phyloP scores from a whole-genome alignment of 306 rosid species.

The Chamaecrista fasciculata region DNA sequence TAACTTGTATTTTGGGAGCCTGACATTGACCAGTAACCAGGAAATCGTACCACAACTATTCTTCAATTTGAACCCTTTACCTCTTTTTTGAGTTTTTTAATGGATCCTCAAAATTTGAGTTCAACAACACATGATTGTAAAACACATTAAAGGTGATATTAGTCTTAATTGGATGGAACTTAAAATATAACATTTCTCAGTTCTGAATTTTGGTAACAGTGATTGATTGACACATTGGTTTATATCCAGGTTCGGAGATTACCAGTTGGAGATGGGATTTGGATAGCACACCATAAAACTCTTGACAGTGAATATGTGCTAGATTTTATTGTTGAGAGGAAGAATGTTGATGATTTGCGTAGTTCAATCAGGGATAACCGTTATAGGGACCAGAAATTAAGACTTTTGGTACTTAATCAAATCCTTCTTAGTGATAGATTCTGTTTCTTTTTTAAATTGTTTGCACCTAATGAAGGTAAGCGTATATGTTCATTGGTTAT shows the following conservation, averaged over 20 bases:
- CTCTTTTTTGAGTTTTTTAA: conserved; percentile 1
- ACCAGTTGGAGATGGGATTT: conserved; percentile 96
- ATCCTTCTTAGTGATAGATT: conserved; percentile 24
- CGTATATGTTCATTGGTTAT: neutral
- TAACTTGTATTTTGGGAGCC: conserved; percentile 2
- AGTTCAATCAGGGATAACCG: conserved; percentile 93
- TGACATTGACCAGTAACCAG: neutral
- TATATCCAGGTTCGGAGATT: conserved; percentile 71
- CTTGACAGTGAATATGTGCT: conserved; percentile 75
- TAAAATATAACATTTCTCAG: conserved; percentile 1
- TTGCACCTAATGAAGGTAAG: neutral
- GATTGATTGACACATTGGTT: conserved; percentile 18
- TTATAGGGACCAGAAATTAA: conserved; percentile 84
- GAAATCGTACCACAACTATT: conserved; percentile 9
- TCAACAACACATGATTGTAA: neutral
- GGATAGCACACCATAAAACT: conserved; percentile 86
- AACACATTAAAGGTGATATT: conserved; percentile 12
- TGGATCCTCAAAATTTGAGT: neutral
- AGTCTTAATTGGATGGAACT: conserved; percentile 1
- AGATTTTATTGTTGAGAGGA: conserved; percentile 97
- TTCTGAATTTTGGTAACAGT: conserved; percentile 17
- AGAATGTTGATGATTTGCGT: conserved; percentile 77
- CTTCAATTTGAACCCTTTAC: conserved; percentile 1
- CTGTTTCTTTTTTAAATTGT: neutral
- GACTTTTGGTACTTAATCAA: conserved; percentile 66